Conservation (phyloP, 2,329 filamentous ascomycete genomes). For the Apiospora malaysiana region DNA sequence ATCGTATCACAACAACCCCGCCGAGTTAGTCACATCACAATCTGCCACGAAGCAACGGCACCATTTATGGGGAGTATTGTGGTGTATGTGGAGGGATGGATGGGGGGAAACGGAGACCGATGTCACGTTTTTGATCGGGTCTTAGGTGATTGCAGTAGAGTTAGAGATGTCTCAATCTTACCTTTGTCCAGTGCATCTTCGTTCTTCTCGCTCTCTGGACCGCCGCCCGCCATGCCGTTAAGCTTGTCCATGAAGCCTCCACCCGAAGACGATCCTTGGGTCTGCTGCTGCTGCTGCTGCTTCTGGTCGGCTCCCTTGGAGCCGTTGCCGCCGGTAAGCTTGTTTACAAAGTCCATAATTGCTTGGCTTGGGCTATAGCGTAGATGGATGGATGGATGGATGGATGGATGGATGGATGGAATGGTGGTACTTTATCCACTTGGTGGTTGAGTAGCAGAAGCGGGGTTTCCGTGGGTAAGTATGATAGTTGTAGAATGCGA, state of each 20-base stretch:
- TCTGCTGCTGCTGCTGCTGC: constrained; percentile 46
- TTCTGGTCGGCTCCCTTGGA: constrained; percentile 37
- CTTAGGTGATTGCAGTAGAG: too few species aligned
- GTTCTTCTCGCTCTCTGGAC: constrained; percentile 77
- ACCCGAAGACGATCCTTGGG: constrained; percentile 42
- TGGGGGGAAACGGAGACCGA: constrained; percentile 1
- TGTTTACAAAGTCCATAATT: constrained; percentile 63
- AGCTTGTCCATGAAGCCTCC: constrained; percentile 72
- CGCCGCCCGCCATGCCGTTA: constrained; percentile 75
- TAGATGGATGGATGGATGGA: not conserved
- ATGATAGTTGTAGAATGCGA: not conserved
- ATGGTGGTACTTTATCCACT: not conserved
- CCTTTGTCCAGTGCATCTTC: constrained; percentile 86
- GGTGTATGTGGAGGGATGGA: not conserved
- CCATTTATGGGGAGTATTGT: constrained; percentile 20
- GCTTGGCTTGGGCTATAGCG: not conserved
- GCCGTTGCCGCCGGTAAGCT: constrained; percentile 48
- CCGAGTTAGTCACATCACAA: not conserved
- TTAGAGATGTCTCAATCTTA: constrained; percentile 39
- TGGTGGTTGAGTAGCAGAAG: not conserved
- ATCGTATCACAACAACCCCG: not conserved
- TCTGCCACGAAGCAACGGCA: constrained; percentile 17
- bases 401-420: not conserved
- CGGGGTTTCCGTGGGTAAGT: not conserved
- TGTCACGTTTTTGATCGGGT: not conserved